phyloP scores from a whole-genome alignment of 345 rosid genomes.

The Luvunga scandens region DNA sequence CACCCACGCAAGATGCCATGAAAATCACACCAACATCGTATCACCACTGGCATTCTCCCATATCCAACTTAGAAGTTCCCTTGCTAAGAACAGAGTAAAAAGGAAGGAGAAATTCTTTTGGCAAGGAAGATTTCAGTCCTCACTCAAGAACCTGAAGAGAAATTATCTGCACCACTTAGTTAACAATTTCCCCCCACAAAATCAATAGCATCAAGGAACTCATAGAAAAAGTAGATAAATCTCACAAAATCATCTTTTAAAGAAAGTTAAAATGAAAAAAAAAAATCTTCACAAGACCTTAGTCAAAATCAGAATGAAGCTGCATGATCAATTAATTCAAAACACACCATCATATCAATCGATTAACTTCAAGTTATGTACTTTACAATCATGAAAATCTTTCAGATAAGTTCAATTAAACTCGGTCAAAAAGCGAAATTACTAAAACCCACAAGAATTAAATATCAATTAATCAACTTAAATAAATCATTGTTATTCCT shows the following conservation, averaged over 20 bases:
- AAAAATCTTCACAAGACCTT: no score
- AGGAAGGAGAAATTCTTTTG: neutral
- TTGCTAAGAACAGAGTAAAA: neutral
- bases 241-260: neutral
- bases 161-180: neutral
- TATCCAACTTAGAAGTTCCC: conserved; percentile 9
- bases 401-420: neutral
- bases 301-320: neutral
- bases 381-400: neutral
- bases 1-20: conserved; percentile 23
- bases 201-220: neutral
- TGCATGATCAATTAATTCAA: neutral
- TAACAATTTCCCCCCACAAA: neutral
- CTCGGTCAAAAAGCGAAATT: neutral
- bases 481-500: no score
- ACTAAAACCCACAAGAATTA: neutral
- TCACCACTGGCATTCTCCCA: conserved; percentile 21
- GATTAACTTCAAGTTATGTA: neutral
- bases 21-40: conserved; percentile 23
- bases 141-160: conserved; percentile 16
- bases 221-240: neutral
- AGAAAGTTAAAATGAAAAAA: neutral
- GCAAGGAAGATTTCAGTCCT: neutral
- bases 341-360: neutral
- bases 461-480: no score